Base-by-base conservation (phyloP, 805 yeast genomes). In the Blastobotrys peoriensis region DNA sequence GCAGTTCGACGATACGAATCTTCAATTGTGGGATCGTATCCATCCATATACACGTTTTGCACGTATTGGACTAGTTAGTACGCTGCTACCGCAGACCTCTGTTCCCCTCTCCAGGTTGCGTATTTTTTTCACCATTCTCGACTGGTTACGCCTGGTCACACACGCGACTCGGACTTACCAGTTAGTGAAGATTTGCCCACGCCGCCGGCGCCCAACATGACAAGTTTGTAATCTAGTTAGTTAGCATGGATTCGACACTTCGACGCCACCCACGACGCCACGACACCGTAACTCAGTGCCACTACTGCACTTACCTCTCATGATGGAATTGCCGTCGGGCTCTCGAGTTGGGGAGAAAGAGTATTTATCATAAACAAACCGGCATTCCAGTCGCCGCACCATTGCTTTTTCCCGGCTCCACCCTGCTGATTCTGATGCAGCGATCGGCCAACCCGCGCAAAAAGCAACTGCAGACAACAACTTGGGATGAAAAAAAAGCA, bases 21-120 rank as follows among this genome's bases (percentile, higher is more conserved):
- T 62, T 91, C 98, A 52, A 91, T 93, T 5, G 98, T 93, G 5
- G 98, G 98, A 59, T 91, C 98, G 66, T 91, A 91, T 30, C 87
- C 76, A 58, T 91, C 97, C 44, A 86, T 78, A 62, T 86, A 89
- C 2, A 84, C 83, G 8, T 93, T 93, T 61, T 86, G 95, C 3
- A 87, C 95, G 59, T 84, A 89, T 60, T 87, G 95, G 4, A 87
- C 95, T 40, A 33, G 30, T 25, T 25, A 25, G 30, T 25, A 25
- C 8, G n/a, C n/a, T n/a, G n/a, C n/a, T n/a, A n/a, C n/a, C n/a
- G n/a, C n/a, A n/a, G n/a, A n/a, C n/a, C n/a, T n/a, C n/a, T n/a
- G n/a, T n/a, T n/a, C n/a, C n/a, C n/a, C n/a, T n/a, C n/a, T n/a
- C n/a, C n/a, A n/a, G n/a, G n/a, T n/a, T n/a, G n/a, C n/a, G n/a